These are phyloP conservation scores for Pleurotus eryngii DNA, from an alignment of 768 basidiomycete species.

Conservation along the genomic window DNA sequence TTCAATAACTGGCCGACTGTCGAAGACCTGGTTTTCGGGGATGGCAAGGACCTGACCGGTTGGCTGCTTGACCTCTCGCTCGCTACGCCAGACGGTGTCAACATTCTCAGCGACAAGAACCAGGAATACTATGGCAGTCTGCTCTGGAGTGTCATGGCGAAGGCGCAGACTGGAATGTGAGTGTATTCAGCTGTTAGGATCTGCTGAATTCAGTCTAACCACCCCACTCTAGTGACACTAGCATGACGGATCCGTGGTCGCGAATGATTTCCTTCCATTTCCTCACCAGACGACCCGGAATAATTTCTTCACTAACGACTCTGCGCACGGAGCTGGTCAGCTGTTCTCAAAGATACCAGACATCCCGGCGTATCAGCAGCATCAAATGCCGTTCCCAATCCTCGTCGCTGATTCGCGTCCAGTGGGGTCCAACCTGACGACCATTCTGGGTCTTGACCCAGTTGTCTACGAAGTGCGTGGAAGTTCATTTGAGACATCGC, in stretches of 20 bases:
- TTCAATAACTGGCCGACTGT: constrained; percentile 63
- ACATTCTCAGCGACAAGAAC: constrained; percentile 43
- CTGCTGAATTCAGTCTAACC: too few species aligned
- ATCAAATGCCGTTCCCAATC: constrained; percentile 64
- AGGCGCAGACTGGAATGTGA: constrained; percentile 52
- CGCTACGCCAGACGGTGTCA: constrained; percentile 47
- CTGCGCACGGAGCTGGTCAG: constrained; percentile 69
- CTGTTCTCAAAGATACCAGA: constrained; percentile 58
- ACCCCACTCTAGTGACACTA: constrained; percentile 46
- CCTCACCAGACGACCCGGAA: constrained; percentile 51
- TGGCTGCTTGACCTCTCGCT: constrained; percentile 60
- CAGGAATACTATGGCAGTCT: constrained; percentile 53
- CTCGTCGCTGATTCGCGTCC: constrained; percentile 55
- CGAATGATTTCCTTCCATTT: constrained; percentile 74
- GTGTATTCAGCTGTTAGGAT: constrained; percentile 15
- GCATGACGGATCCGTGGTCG: constrained; percentile 61
- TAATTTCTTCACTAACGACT: constrained; percentile 59
- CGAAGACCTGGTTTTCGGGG: constrained; percentile 58
- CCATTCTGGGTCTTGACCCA: constrained; percentile 34
- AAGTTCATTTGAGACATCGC: background rate
- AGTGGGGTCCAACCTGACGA: constrained; percentile 38
- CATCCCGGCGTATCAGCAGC: constrained; percentile 48
- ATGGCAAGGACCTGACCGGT: constrained; percentile 40
- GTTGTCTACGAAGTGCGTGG: constrained; percentile 55
- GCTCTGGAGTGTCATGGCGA: constrained; percentile 52